These are phyloP conservation scores for Arabis alpina DNA, from an alignment of 345 rosid species.

Conservation along the genomic window DNA sequence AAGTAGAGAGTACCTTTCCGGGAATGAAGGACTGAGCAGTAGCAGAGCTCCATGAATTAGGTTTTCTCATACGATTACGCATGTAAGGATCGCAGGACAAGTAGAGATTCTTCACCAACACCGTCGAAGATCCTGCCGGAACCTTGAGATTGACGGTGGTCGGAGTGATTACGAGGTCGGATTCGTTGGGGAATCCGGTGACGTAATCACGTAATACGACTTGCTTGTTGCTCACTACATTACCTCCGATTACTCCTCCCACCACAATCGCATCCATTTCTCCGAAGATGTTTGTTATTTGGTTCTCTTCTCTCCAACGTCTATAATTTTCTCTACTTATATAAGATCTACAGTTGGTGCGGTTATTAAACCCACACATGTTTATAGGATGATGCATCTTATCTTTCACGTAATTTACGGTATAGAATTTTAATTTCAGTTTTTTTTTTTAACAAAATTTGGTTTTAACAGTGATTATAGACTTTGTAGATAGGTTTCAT, in stretches of 20 bases:
- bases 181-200: slow-evolving; percentile 49
- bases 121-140: slow-evolving; percentile 35
- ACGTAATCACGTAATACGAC: slow-evolving; percentile 53
- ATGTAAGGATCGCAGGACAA: slow-evolving; percentile 72
- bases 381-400: not conserved
- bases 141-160: slow-evolving; percentile 41
- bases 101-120: slow-evolving; percentile 63
- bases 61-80: slow-evolving; percentile 48
- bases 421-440: too few relatives aligned
- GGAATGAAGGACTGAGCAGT: slow-evolving; percentile 37
- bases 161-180: slow-evolving; percentile 50
- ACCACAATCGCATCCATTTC: not conserved
- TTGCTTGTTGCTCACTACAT: slow-evolving; percentile 52
- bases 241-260: slow-evolving; percentile 19
- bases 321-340: slow-evolving; percentile 15
- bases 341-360: not conserved
- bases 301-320: not conserved
- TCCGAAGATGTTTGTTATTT: not conserved
- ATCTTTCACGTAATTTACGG: not conserved
- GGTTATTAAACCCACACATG: not conserved
- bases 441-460: not conserved
- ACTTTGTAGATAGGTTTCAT: not conserved
- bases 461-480: not conserved
- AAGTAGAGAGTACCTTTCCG: slow-evolving; percentile 37
- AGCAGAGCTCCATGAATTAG: slow-evolving; percentile 25